These are phyloP conservation scores for Lactifluus piperatus DNA, from an alignment of 768 basidiomycete species.

Conservation along the genomic window DNA sequence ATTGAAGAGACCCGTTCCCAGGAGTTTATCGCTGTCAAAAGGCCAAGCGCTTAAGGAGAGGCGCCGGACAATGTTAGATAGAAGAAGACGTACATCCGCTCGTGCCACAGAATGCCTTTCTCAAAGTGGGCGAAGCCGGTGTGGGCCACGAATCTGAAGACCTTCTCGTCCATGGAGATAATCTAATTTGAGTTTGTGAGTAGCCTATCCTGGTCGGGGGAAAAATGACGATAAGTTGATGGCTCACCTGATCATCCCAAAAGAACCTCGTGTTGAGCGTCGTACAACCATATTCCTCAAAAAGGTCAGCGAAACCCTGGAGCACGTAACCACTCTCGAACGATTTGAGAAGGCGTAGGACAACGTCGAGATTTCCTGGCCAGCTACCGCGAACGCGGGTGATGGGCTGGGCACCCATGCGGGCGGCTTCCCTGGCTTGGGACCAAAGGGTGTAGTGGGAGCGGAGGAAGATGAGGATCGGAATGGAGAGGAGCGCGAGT, in stretches of 20 bases:
- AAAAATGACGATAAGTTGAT: background rate
- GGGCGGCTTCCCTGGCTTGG: constrained; percentile 16
- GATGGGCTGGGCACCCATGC: constrained; percentile 19
- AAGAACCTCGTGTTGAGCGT: constrained; percentile 29
- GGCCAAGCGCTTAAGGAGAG: background rate
- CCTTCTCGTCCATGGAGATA: constrained; percentile 17
- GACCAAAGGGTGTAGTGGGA: constrained; percentile 6
- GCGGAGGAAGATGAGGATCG: constrained; percentile 2
- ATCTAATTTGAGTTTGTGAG: constrained; percentile 7
- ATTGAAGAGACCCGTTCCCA: constrained; percentile 51
- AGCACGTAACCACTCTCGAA: constrained; percentile 23
- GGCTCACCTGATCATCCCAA: constrained; percentile 27
- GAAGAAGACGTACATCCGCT: constrained; percentile 16
- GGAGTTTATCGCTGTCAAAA: constrained; percentile 23
- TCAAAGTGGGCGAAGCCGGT: constrained; percentile 20
- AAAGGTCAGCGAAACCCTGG: constrained; percentile 23
- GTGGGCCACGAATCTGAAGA: constrained; percentile 15
- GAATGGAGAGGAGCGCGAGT: constrained; percentile 6
- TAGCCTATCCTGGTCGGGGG: background rate
- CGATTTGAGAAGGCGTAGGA: constrained; percentile 21
- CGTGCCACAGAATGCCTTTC: constrained; percentile 19
- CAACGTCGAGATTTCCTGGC: constrained; percentile 29
- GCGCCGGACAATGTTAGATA: background rate
- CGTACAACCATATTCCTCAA: constrained; percentile 23
- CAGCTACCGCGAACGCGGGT: constrained; percentile 27